phyloP scores from a whole-genome alignment of 345 rosid species.

The Eutrema yunnanense region DNA sequence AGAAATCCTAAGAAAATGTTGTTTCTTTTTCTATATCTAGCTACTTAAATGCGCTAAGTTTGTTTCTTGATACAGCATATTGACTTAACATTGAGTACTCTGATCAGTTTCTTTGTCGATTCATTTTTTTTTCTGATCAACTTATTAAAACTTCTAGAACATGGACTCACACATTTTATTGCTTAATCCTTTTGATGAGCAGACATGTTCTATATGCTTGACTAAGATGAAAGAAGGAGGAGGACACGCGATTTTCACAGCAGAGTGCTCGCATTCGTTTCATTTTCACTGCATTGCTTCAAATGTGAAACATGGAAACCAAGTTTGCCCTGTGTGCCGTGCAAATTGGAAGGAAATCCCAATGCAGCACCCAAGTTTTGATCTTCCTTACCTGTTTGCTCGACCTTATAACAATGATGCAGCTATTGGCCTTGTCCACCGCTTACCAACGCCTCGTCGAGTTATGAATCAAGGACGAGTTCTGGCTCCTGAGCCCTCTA shows the following conservation, averaged over 20 bases:
- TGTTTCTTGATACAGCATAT: background rate
- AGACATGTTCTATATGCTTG: conserved; percentile 85
- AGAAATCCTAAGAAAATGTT: background rate
- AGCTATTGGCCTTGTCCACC: conserved; percentile 43
- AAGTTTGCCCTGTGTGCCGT: conserved; percentile 84
- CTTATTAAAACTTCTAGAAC: background rate
- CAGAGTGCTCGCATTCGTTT: conserved; percentile 93
- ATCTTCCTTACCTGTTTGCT: conserved; percentile 37
- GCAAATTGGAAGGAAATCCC: conserved; percentile 93
- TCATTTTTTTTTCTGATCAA: background rate
- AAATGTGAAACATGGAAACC: conserved; percentile 78
- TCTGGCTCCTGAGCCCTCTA: conserved; percentile 61
- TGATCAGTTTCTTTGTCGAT: background rate
- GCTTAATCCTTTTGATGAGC: conserved; percentile 31
- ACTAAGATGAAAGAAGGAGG: conserved; percentile 79
- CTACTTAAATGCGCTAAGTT: background rate
- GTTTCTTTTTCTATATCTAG: background rate
- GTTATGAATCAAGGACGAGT: conserved; percentile 50
- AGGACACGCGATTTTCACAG: conserved; percentile 90
- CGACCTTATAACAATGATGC: conserved; percentile 43
- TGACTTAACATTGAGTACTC: background rate
- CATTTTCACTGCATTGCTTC: conserved; percentile 95
- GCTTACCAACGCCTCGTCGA: conserved; percentile 52
- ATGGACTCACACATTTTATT: background rate
- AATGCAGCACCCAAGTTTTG: conserved; percentile 57